Base-by-base conservation (phyloP, 2,329 filamentous ascomycete species). In the Cadophora luteo-olivacea region DNA sequence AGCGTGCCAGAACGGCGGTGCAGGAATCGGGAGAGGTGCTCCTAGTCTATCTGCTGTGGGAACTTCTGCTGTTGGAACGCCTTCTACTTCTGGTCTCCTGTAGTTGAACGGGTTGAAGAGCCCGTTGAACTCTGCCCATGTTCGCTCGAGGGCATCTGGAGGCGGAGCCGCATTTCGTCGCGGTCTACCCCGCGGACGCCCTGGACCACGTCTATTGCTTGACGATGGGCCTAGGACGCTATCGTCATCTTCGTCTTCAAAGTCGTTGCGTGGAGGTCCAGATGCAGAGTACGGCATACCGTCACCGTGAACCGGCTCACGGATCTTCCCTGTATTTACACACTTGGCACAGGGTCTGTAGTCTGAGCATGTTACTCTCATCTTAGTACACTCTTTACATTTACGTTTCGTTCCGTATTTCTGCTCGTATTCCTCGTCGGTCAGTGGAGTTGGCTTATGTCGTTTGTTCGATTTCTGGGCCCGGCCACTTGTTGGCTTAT, bases 301-400 rank as follows among this genome's bases (percentile, higher is more conserved):
- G 16, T 61, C 41, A n/a, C 52, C 33, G 12, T n/a, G 8, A 11
- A 25, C 12, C 4, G 45, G 45, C 32, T 52, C 19, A 36, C 61
- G 54, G 29, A 6, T 8, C 16, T 11, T 36, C 8, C 49, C 49
- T 4, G 48, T 24, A 3, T 22, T 36, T 1, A 36, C 4, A 25
- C 61, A 63, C 12, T 29, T 29, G n/a, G 52, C 32, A 51, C 61
- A 63, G 1, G 61, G 61, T 25, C 61, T 52, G 14, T 29, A 41
- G 4, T 19, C 41, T 22, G n/a, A 11, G n/a, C 61, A 63, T 14
- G 48, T 33, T 25, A 38, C 14, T 9, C 41, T 32, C 61, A 38
- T 12, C n/a, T 19, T 19, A 8, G 61, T 33, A 16, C 48, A 63
- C 16, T 51, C 11, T 25, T 52, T 24, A 52, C 61, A 63, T 22